Conservation (phyloP, 1,284 basidiomycete genomes). For the Ceratobasidium sp. region DNA sequence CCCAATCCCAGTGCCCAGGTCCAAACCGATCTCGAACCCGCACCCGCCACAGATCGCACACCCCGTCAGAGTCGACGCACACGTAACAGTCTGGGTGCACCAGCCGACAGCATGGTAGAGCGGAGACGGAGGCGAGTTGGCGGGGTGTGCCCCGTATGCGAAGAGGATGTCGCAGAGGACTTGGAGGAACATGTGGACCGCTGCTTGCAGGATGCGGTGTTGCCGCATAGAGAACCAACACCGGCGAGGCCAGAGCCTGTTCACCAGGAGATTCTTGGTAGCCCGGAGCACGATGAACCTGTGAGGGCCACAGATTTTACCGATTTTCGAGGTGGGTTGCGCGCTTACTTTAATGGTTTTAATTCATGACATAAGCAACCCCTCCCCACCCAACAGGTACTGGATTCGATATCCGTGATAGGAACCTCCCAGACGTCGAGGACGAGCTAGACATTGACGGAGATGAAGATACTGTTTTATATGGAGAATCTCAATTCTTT, state of each 20-base stretch:
- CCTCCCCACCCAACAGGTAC: slow-evolving; percentile 59
- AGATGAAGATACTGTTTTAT: slow-evolving; percentile 64
- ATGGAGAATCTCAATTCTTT: slow-evolving; percentile 76
- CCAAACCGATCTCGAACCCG: slow-evolving; percentile 66
- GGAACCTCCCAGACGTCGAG: slow-evolving; percentile 69
- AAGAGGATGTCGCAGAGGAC: slow-evolving; percentile 68
- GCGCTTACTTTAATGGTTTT: neutral
- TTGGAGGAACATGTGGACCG: slow-evolving; percentile 80
- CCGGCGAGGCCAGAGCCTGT: slow-evolving; percentile 53
- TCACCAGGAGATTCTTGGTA: slow-evolving; percentile 51
- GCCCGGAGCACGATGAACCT: slow-evolving; percentile 55
- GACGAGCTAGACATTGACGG: slow-evolving; percentile 82
- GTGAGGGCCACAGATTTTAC: slow-evolving; percentile 56
- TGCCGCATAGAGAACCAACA: slow-evolving; percentile 58
- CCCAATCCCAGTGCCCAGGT: slow-evolving; percentile 44
- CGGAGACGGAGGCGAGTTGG: slow-evolving; percentile 54
- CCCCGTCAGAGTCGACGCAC: slow-evolving; percentile 69
- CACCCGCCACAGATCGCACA: slow-evolving; percentile 70
- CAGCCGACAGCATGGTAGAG: slow-evolving; percentile 56
- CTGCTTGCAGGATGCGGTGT: slow-evolving; percentile 69
- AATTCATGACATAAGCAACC: slow-evolving; percentile 16
- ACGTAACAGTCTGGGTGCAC: slow-evolving; percentile 70
- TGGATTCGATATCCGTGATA: slow-evolving; percentile 72
- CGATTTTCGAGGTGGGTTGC: slow-evolving; percentile 57
- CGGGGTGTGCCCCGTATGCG: slow-evolving; percentile 74